Evolutionary conservation across 73 alveolate genomes (phyloP).

Genomic region (Durusdinium trenchii): DNA sequence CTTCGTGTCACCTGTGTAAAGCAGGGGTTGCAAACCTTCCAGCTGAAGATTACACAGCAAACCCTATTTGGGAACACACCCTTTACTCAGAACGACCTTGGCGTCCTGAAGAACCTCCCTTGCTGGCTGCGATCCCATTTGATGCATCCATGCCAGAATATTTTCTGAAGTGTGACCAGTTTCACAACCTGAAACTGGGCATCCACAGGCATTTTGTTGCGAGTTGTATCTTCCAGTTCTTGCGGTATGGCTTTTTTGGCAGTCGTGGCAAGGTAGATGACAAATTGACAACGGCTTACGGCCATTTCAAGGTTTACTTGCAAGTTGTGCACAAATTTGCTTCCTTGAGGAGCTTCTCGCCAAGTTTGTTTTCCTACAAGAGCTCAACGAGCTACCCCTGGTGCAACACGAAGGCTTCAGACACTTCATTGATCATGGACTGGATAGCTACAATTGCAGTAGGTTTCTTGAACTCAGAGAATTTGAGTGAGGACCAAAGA

Average conservation of each 20-base stretch:
- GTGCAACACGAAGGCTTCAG: not conserved
- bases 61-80: not conserved
- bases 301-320: not conserved
- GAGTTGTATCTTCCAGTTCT: not conserved
- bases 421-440: not conserved
- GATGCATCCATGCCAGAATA: not conserved
- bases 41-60: not conserved
- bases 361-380: not conserved
- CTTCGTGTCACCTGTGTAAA: not conserved
- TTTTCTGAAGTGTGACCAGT: not conserved
- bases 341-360: not conserved
- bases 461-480: not conserved
- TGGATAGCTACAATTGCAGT: not conserved
- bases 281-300: not conserved
- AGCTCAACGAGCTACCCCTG: not conserved
- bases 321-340: not conserved
- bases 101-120: not conserved
- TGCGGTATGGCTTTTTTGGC: not conserved
- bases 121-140: not conserved
- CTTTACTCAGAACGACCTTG: not conserved
- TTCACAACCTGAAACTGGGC: conserved; percentile 2
- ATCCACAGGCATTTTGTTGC: not conserved
- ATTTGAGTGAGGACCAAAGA: not conserved
- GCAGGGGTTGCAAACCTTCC: not conserved
- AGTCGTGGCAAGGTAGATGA: not conserved